Evolutionary conservation across 306 rosid species (phyloP), one percentile per base, ranked within the genome.

Genomic region (Casuarina equisetifolia): DNA sequence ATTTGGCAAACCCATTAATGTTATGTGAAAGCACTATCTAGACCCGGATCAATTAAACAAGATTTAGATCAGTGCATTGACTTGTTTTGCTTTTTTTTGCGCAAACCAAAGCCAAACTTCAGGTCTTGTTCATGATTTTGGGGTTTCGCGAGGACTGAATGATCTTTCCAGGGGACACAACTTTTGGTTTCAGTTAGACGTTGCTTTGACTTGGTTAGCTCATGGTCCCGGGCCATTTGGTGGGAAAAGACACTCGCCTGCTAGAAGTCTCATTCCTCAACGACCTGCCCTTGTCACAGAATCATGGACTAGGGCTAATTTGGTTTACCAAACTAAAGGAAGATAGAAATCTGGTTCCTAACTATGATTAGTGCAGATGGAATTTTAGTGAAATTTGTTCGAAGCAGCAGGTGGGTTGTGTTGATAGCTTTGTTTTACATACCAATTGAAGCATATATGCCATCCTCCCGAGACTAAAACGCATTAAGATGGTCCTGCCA

Each of bases 151-250:
- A 25, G 16, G 16, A 32, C 42, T 59, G 32, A 25, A 25, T 0
- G 32, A 25, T 25, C 32, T 25, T 25, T 25, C 49, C 8, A 16
- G 43, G 43, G 3, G 19, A 10, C 4, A 40, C 17, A 49, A 49
- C 10, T 16, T 46, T 49, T 32, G 64, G 68, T 36, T 80, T 13
- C 63, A 59, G 3, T 20, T 32, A 46, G 76, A 62, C 10, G 43
- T 38, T 50, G 9, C 16, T 43, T 42, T 52, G 74, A 76, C 44
- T 69, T 59, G 54, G 46, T 46, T 45, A 25, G 48, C 6, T 44
- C 32, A 69, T 54, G 58, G 39, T 57, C 69, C 32, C 70, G 2
- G 38, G 76, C 68, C 79, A 64, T 71, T 70, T 20, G 70, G 66
- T 45, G 51, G 55, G 38, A 79, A 61, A 67, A 38, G 17, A 63